Conservation (phyloP, 768 basidiomycete genomes). For the Rubroboletus satanas region DNA sequence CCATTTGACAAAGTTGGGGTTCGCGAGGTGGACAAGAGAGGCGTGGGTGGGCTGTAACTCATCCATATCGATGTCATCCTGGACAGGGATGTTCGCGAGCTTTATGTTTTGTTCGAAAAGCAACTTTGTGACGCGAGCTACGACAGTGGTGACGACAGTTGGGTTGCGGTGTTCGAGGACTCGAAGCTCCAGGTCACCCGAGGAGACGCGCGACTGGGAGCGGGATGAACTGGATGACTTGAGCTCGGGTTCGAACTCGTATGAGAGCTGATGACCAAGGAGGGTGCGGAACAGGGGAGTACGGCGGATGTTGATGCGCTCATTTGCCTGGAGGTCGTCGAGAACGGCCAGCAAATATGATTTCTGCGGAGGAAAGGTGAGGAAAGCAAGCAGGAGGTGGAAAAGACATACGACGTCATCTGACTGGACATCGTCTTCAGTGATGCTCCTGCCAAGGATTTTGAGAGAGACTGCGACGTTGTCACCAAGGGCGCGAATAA, state of each 20-base stretch:
- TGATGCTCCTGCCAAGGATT: conserved; percentile 45
- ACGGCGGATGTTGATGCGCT: conserved; percentile 31
- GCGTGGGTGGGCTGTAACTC: conserved; percentile 6
- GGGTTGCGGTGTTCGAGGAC: conserved; percentile 36
- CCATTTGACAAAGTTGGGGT: conserved; percentile 37
- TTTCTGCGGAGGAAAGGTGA: conserved; percentile 30
- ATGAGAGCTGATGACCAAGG: conserved; percentile 24
- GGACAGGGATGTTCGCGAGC: conserved; percentile 31
- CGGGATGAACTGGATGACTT: conserved; percentile 18
- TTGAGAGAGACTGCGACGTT: conserved; percentile 28
- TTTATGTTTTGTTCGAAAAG: conserved; percentile 46
- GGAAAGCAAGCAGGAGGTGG: not conserved
- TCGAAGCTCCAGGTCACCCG: conserved; percentile 23
- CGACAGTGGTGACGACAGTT: conserved; percentile 44
- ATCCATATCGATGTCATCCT: conserved; percentile 28
- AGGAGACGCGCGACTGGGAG: conserved; percentile 8
- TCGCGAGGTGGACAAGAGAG: conserved; percentile 25
- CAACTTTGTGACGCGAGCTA: conserved; percentile 43
- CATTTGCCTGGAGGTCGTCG: conserved; percentile 35
- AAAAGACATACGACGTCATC: conserved; percentile 44
- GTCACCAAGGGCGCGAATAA: conserved; percentile 36
- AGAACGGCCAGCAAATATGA: conserved; percentile 41
- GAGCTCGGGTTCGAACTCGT: conserved; percentile 17
- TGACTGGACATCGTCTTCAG: conserved; percentile 39
- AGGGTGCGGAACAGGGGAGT: conserved; percentile 42